Base-by-base conservation (phyloP, 768 basidiomycete genomes). In the Gymnopilus dilepis region DNA sequence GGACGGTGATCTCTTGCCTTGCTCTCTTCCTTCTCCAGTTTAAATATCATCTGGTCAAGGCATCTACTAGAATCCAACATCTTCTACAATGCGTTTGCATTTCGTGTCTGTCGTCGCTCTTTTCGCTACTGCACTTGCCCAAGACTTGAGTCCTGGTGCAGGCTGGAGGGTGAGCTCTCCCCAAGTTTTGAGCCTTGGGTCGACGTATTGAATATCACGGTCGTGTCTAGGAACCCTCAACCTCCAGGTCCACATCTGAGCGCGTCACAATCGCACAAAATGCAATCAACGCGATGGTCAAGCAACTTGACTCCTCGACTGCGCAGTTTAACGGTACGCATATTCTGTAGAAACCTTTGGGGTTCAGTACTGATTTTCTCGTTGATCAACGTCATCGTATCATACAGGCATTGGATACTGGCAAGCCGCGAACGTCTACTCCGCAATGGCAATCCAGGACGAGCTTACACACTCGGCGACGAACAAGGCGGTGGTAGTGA, bases 341-440 rank as follows among this genome's bases (percentile, higher is more conserved):
- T 24, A 6, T 4, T 47, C 19, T 47, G 5, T 43, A 21, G 15
- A 15, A 37, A 48, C 59, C 12, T 5, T 11, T 30, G n/a, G n/a
- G n/a, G n/a, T n/a, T n/a, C n/a, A n/a, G n/a, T n/a, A n/a, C n/a
- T 43, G 6, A 1, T 47, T 21, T 47, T 11, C 17, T 47, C 3
- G 9, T 21, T 21, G 6, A 48, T 17, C n/a, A 19, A 0, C 30
- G 7, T 22, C 19, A 4, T 21, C 8, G 22, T 38, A 13, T n/a
- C 40, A 28, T 45, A 33, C 5, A 83, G 84, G 79, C 6, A 78
- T 86, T 40, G 77, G 81, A 37, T 84, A 77, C 60, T 85, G 84
- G 84, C 82, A 84, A 65, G 73, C 81, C 21, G 84, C 74, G 1
- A 86, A 85, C 55, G 82, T 78, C 9, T 82, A 75, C 70, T 80